Evolutionary conservation across 495 filamentous ascomycete species (phyloP).

Genomic region (Neurospora cerealis): DNA sequence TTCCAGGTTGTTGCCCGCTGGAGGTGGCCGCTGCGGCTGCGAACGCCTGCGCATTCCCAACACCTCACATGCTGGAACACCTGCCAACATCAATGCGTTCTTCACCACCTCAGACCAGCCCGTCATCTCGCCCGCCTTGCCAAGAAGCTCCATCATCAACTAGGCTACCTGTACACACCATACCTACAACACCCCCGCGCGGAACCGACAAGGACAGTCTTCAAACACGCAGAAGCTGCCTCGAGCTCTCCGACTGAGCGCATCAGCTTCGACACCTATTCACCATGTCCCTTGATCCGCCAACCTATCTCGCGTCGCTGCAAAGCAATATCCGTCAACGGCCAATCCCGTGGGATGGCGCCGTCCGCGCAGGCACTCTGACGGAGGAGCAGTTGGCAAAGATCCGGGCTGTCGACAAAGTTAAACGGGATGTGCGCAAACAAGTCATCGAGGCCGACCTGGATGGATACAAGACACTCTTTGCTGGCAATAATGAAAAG

Average conservation of each 20-base stretch:
- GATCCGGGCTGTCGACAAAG: slow-evolving; percentile 97
- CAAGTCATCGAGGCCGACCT: slow-evolving; percentile 72
- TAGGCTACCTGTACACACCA: too few species aligned
- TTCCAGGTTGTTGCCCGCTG: not conserved
- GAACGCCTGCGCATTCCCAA: not conserved
- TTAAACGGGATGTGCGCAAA: slow-evolving; percentile 69
- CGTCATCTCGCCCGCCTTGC: not conserved
- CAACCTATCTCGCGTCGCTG: slow-evolving; percentile 79
- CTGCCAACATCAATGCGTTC: not conserved
- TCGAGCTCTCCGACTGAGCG: not conserved
- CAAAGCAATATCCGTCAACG: slow-evolving; percentile 91
- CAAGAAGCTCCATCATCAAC: not conserved
- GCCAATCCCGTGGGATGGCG: slow-evolving; percentile 96
- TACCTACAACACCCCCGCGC: not conserved
- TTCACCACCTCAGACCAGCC: not conserved
- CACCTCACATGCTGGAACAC: not conserved
- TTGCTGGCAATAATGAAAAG: slow-evolving; percentile 59
- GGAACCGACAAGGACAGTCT: not conserved
- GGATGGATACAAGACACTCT: slow-evolving; percentile 63
- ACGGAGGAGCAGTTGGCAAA: slow-evolving; percentile 89
- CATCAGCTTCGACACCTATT: not conserved
- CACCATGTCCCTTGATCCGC: slow-evolving; percentile 70
- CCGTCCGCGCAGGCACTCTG: slow-evolving; percentile 85
- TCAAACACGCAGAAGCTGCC: not conserved
- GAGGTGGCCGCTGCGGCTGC: not conserved